Conservation (phyloP, 768 basidiomycete species). For the Leucocoprinus birnbaumii region DNA sequence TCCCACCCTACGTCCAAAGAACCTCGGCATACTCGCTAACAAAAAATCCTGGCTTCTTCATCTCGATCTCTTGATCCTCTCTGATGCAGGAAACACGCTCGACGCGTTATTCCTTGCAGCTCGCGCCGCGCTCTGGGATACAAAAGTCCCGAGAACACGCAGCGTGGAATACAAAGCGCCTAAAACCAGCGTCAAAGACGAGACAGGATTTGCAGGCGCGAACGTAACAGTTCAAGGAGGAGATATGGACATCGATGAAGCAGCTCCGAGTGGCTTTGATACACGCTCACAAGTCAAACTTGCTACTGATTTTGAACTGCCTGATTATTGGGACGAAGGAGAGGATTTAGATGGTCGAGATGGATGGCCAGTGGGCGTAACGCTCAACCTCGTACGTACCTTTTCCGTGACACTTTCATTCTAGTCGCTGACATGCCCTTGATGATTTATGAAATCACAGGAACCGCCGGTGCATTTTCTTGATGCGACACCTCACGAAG, state of each 20-base stretch:
- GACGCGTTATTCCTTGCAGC: slow-evolving; percentile 81
- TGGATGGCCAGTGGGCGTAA: slow-evolving; percentile 73
- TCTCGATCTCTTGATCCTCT: slow-evolving; percentile 71
- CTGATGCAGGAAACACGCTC: slow-evolving; percentile 71
- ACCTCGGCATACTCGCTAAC: slow-evolving; percentile 55
- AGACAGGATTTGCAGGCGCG: background rate
- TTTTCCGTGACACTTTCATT: background rate
- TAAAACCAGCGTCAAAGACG: slow-evolving; percentile 14
- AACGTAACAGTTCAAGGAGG: slow-evolving; percentile 19
- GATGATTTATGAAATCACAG: slow-evolving; percentile 18
- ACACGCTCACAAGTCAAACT: slow-evolving; percentile 41
- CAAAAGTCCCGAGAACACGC: slow-evolving; percentile 73
- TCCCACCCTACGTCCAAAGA: slow-evolving; percentile 60
- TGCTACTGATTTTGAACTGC: slow-evolving; percentile 81
- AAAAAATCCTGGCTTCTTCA: slow-evolving; percentile 76
- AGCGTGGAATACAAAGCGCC: slow-evolving; percentile 64
- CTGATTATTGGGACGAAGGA: slow-evolving; percentile 88
- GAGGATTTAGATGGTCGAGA: slow-evolving; percentile 60
- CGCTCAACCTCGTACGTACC: slow-evolving; percentile 67
- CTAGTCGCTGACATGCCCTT: background rate
- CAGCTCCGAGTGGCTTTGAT: slow-evolving; percentile 51
- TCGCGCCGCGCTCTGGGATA: slow-evolving; percentile 78
- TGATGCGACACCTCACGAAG: slow-evolving; percentile 73
- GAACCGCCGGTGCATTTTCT: slow-evolving; percentile 61
- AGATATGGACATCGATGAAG: slow-evolving; percentile 58